Percentiles rank a stretch among this genome's conserved stretches.
Conservation (phyloP, 2,329 filamentous ascomycete genomes). For the Aspergillus sp. region DNA sequence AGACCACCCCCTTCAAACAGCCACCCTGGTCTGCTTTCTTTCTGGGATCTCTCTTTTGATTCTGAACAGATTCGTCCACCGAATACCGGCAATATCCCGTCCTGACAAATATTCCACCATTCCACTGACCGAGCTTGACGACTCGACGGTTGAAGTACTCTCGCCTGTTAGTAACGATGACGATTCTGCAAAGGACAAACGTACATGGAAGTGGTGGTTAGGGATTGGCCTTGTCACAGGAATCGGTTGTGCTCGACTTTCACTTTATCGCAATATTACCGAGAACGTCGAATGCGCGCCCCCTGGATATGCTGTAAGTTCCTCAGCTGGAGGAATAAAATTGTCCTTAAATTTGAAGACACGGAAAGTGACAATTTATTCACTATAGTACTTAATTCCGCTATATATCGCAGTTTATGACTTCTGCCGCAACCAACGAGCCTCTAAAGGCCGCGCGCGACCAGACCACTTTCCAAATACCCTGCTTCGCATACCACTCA, state of each 20-base stretch:
- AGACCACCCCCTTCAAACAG: conserved; percentile 50
- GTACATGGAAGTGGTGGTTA: conserved; percentile 24
- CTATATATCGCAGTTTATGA: conserved; percentile 45
- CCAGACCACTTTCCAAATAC: conserved; percentile 20
- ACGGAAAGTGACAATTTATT: background rate
- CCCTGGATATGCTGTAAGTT: conserved; percentile 34
- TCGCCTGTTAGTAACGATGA: conserved; percentile 7
- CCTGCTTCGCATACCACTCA: conserved; percentile 16
- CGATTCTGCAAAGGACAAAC: conserved; percentile 3
- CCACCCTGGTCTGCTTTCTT: conserved; percentile 42
- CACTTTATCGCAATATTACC: conserved; percentile 43
- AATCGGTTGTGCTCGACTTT: conserved; percentile 34
- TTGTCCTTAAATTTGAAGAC: background rate
- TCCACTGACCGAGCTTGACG: conserved; percentile 30
- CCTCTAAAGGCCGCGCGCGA: conserved; percentile 19
- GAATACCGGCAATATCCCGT: conserved; percentile 21
- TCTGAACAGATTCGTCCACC: conserved; percentile 34
- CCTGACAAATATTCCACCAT: conserved; percentile 28
- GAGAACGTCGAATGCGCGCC: conserved; percentile 46
- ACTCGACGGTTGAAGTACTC: conserved; percentile 17
- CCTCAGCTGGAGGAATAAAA: background rate
- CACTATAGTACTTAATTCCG: conserved; percentile 38
- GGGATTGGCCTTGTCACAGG: conserved; percentile 21
- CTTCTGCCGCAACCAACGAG: conserved; percentile 34
- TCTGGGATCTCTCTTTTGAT: conserved; percentile 40